phyloP scores from a whole-genome alignment of 331 rosid species.

The Malus hybrid region DNA sequence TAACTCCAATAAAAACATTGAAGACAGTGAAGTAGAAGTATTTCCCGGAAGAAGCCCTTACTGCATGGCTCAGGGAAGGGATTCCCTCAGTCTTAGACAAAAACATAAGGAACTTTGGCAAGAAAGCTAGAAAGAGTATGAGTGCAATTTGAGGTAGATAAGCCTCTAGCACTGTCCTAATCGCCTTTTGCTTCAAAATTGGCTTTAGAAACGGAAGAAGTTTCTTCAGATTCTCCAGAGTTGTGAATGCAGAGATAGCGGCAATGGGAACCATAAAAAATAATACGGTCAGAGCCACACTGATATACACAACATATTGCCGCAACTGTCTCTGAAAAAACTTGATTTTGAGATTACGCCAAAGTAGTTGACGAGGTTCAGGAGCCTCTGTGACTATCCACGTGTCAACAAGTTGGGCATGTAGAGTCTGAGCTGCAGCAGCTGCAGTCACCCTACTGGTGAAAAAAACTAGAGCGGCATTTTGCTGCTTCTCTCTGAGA shows the following conservation, averaged over 20 bases:
- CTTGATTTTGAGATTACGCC: constrained; percentile 71
- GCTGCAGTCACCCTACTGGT: constrained; percentile 63
- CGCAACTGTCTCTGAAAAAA: constrained; percentile 50
- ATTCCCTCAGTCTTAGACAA: constrained; percentile 82
- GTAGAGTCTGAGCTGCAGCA: constrained; percentile 84
- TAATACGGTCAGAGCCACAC: constrained; percentile 58
- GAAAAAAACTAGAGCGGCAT: constrained; percentile 77
- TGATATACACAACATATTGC: constrained; percentile 56
- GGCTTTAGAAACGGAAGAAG: constrained; percentile 66
- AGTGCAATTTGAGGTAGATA: constrained; percentile 87
- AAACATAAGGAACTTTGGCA: constrained; percentile 71
- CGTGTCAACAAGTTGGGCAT: constrained; percentile 57
- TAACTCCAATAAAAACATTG: constrained; percentile 81
- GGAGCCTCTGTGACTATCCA: constrained; percentile 76
- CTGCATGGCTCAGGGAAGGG: constrained; percentile 66
- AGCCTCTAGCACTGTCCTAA: constrained; percentile 80
- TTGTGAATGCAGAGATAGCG: constrained; percentile 64
- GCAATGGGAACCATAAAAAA: constrained; percentile 79
- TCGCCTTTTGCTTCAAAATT: constrained; percentile 15
- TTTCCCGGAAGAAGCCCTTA: constrained; percentile 88
- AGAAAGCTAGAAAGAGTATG: constrained; percentile 64
- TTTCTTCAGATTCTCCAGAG: constrained; percentile 56
- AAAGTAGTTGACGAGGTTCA: constrained; percentile 63
- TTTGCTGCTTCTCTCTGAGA: constrained; percentile 76
- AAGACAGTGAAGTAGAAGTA: constrained; percentile 73